Conservation (phyloP, 2,329 filamentous ascomycete genomes). For the Pestalotiopsis fici region DNA sequence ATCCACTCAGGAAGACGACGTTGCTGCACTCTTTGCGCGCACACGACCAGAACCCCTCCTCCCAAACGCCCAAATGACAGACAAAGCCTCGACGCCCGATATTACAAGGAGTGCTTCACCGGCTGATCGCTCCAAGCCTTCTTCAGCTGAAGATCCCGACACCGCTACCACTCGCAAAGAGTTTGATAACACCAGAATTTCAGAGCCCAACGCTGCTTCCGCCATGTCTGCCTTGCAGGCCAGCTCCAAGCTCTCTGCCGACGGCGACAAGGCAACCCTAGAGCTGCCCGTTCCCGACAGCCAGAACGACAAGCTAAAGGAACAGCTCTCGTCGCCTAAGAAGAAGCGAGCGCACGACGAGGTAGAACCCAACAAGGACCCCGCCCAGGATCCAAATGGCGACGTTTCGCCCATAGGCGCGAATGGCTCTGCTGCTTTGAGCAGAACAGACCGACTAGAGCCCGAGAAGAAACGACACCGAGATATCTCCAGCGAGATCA, state of each 20-base stretch:
- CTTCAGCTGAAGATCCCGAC: slow-evolving; percentile 55
- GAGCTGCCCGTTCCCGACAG: background rate
- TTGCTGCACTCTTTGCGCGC: background rate
- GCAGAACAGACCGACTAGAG: slow-evolving; percentile 54
- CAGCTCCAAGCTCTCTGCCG: slow-evolving; percentile 32
- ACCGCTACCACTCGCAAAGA: slow-evolving; percentile 65
- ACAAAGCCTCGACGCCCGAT: background rate
- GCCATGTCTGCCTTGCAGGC: slow-evolving; percentile 19
- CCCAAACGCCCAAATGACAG: slow-evolving; percentile 1
- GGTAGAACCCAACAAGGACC: slow-evolving; percentile 50
- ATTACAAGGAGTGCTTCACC: slow-evolving; percentile 25
- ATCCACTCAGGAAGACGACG: too few relatives aligned
- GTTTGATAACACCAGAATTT: slow-evolving; percentile 65
- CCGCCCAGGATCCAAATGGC: slow-evolving; percentile 32
- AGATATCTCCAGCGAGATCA: slow-evolving; percentile 46
- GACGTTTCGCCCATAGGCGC: slow-evolving; percentile 41
- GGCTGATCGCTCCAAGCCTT: slow-evolving; percentile 15
- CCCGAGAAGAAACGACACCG: slow-evolving; percentile 67
- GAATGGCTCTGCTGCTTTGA: slow-evolving; percentile 40
- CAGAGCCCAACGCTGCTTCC: slow-evolving; percentile 39
- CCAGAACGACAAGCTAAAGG: slow-evolving; percentile 42
- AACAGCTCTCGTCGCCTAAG: slow-evolving; percentile 61
- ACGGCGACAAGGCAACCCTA: slow-evolving; percentile 23
- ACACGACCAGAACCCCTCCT: background rate
- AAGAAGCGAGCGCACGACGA: slow-evolving; percentile 66